Evolutionary conservation across 306 rosid species (phyloP), one percentile per base, ranked within the genome.

Genomic region (Cucumis melo): DNA sequence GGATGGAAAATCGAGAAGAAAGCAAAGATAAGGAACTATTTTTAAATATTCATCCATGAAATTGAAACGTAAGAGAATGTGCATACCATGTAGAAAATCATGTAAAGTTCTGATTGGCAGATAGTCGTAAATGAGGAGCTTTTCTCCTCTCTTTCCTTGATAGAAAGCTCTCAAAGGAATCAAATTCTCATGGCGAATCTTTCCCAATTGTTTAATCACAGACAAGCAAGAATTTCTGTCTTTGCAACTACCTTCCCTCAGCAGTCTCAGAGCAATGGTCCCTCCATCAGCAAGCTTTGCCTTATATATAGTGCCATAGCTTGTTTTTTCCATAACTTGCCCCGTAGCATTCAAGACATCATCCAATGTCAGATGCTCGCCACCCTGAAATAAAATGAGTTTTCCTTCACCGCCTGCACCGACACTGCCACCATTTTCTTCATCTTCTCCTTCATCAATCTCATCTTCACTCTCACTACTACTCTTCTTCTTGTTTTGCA

Each of bases 311-410:
- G 99, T 95, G 61, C 99, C 98, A 84, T 95, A 95, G 80, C 87
- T 83, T 7, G 98, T 92, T 89, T 95, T 95, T 89, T 95, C 99
- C 96, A 92, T 80, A 60, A 95, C 97, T 75, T 92, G 99, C 6
- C 99, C 99, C 2, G 97, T 92, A 4, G 99, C 99, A 71, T 95
- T 95, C 89, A 95, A 78, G 79, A 95, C 99, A 76, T 95, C 99
- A 13, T 95, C 99, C 46, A 95, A 79, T 13, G 92, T 89, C 93
- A 95, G 87, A 87, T 90, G 91, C 83, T 95, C 99, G 5, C 98
- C 98, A 0, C 99, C 99, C 24, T 86, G 82, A 77, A 95, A 95
- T 66, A 90, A 82, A 86, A 92, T 92, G 50, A 95, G 98, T 90
- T 90, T 95, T n/a, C 97, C 97, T 55, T 92, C 96, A 74, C 93